Evolutionary conservation across 768 basidiomycete species (phyloP), one percentile per base, ranked within the genome.

Genomic region (Auricularia cornea): DNA sequence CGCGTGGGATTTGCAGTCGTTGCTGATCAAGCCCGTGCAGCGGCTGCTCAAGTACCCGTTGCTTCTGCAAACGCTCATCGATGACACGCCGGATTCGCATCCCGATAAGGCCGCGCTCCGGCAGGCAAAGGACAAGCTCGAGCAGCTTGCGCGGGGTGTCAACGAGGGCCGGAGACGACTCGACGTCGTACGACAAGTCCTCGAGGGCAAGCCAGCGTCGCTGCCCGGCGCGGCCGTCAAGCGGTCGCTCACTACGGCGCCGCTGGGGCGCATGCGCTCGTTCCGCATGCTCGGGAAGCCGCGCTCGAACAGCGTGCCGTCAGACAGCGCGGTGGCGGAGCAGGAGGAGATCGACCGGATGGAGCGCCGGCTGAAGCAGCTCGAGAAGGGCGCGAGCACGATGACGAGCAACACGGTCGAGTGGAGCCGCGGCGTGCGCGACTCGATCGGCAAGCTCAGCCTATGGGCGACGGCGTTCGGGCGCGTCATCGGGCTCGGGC

Each of bases 21-120:
- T 98, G 41, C 87, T 99, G 65, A 98, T 99, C 75, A 98, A 98
- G 75, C 97, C 97, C 35, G 93, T 99, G 3, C 97, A 98, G 71
- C 86, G 96, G 18, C 82, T 98, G 62, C 85, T 98, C 66, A 98
- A 98, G 72, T 99, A 99, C 71, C 86, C 92, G 0, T 83, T 98
- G 10, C 82, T 99, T 31, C 84, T 99, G 35, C 76, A 77, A 29
- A 84, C 90, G 29, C 87, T 93, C 67, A 82, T 88, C 60, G 84
- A 87, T 59, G 87, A 86, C 69, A 93, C 92, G 0, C 84, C 86
- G 6, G 83, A 86, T 60, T 72, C 74, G 28, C 89, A 92, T 69
- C 76, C 79, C 0, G 91, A 92, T 75, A 87, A 86, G 68, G 77
- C 77, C 32, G 80, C 80, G 59, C 76, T 90, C 16, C 73, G 76